These are phyloP conservation scores for Morella rubra DNA, from an alignment of 306 rosid genomes.

Conservation along the genomic window DNA sequence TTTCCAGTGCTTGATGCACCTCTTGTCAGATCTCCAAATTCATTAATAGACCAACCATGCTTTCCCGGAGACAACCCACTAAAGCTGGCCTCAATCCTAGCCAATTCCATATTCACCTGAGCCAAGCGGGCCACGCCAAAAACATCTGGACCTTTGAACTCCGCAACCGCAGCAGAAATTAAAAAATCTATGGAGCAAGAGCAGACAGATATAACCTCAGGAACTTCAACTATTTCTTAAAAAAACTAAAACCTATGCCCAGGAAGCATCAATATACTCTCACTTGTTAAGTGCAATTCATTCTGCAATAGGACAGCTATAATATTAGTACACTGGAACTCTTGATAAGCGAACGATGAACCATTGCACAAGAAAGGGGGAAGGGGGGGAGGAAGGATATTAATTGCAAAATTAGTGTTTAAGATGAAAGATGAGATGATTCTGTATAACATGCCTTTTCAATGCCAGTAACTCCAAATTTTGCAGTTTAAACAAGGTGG, in stretches of 20 bases:
- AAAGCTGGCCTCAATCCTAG: slow-evolving; percentile 85
- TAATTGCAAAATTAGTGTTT: neutral
- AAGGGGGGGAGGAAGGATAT: slow-evolving; percentile 1
- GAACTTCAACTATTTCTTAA: neutral
- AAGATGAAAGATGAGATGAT: neutral
- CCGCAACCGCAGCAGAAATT: slow-evolving; percentile 86
- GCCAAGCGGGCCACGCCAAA: slow-evolving; percentile 91
- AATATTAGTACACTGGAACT: no score
- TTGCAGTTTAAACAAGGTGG: neutral
- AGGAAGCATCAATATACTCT: slow-evolving; percentile 2
- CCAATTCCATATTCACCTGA: slow-evolving; percentile 86
- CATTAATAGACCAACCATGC: slow-evolving; percentile 91
- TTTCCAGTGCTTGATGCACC: slow-evolving; percentile 93
- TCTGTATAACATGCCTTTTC: neutral
- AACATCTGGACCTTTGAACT: slow-evolving; percentile 86
- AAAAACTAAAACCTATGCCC: slow-evolving; percentile 11
- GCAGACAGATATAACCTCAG: slow-evolving; percentile 14
- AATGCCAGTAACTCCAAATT: neutral
- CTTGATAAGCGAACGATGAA: slow-evolving; percentile 1
- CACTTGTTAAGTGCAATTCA: neutral
- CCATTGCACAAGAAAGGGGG: slow-evolving; percentile 5
- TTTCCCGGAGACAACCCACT: slow-evolving; percentile 84
- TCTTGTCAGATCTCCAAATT: slow-evolving; percentile 86
- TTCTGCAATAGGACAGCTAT: neutral
- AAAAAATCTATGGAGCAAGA: slow-evolving; percentile 64